phyloP scores from a whole-genome alignment of 2,329 filamentous ascomycete species.

The Orbilia brochopaga region DNA sequence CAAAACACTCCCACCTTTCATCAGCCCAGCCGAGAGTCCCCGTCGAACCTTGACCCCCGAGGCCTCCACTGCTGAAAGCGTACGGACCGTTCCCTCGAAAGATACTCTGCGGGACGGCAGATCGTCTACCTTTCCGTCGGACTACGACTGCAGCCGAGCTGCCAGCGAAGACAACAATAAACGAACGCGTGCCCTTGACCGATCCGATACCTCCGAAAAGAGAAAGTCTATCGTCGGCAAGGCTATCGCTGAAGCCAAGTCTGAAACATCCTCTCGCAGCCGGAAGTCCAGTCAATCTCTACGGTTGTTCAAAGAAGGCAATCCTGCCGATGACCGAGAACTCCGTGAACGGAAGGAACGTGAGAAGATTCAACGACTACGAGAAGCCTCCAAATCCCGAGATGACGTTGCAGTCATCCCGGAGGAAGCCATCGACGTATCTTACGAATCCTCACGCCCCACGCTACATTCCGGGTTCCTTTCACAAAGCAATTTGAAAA shows the following conservation, averaged over 20 bases:
- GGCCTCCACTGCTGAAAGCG: conserved; percentile 13
- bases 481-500: conserved; percentile 30
- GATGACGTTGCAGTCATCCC: conserved; percentile 46
- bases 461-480: conserved; percentile 35
- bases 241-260: conserved; percentile 47
- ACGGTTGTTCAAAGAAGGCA: conserved; percentile 70
- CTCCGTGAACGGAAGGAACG: conserved; percentile 59
- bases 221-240: conserved; percentile 47
- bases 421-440: conserved; percentile 48
- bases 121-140: conserved; percentile 30
- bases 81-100: conserved; percentile 38
- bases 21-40: conserved; percentile 39
- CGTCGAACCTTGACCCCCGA: conserved; percentile 31
- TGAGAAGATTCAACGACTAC: conserved; percentile 59
- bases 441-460: conserved; percentile 36
- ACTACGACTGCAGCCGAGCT: conserved; percentile 32
- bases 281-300: conserved; percentile 72
- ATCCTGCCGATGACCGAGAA: conserved; percentile 53
- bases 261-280: conserved; percentile 62
- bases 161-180: conserved; percentile 29
- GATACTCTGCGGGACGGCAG: conserved; percentile 44
- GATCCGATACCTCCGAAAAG: conserved; percentile 40
- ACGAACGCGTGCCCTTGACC: conserved; percentile 17
- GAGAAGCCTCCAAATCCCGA: conserved; percentile 40
- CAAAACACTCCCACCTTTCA: conserved; percentile 36